Base-by-base conservation (phyloP, 371 early-diverging fungal genomes). In the Mucor velutinosus region DNA sequence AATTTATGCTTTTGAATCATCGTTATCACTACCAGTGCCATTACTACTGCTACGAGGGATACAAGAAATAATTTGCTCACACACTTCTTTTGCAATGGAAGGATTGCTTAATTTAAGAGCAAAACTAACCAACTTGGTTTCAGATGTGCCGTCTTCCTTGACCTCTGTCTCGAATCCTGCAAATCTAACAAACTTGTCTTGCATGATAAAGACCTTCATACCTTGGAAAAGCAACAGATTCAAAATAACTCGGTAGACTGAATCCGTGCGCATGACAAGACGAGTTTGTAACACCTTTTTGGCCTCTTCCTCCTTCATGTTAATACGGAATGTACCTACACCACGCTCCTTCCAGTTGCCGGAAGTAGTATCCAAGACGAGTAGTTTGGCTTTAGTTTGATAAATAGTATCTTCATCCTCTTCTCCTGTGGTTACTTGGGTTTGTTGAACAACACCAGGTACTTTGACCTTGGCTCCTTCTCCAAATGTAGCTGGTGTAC, bases 241-340 rank as follows among this genome's bases (percentile, higher is more conserved):
- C 32, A 90, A 77, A 51, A 90, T 88, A 21, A 89, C 71, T 29
- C 86, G 70, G 59, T 74, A 84, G 8, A 89, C 89, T 37, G 81
- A 79, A 56, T 89, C 89, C 0, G 87, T 81, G 19, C 90, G 81
- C 90, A 90, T 90, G 6, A 89, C 81, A 53, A 89, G 67, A 19
- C 87, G 82, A 19, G 76, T 67, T 17, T 71, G 71, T 32, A 43
- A 19, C n/a, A 45, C 37, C 17, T 49, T 58, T 23, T 58, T 47
- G 11, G 68, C 58, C 7, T 66, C 62, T 56, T 73, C 70, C 33
- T 76, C 67, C 30, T 74, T 75, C 32, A 61, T 61, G 57, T 84
- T 82, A 30, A 84, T 75, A 29, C 78, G 76, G 37, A 85, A 60
- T 27, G 74, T 80, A 39, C 86, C 86, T 10, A 72, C 68, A 1